phyloP scores from a whole-genome alignment of 2,329 filamentous ascomycete genomes.

The Neobulgaria alba region DNA sequence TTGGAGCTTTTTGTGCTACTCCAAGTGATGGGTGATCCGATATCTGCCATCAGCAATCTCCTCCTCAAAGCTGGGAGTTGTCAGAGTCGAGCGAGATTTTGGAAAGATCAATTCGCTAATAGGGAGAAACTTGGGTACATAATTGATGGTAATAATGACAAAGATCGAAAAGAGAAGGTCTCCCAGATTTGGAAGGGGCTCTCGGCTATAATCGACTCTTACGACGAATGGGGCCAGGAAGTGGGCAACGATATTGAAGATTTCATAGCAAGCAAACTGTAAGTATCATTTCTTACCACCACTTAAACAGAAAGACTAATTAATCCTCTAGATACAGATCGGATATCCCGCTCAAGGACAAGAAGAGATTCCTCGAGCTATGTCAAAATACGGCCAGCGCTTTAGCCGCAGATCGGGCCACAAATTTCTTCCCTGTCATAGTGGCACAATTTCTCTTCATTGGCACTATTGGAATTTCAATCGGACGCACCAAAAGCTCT shows the following conservation, averaged over 20 bases:
- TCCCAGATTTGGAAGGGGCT: conserved; percentile 83
- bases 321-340: too few species aligned
- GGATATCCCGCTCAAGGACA: too few species aligned
- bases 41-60: conserved; percentile 4
- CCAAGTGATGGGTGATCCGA: conserved; percentile 7
- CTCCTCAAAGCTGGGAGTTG: conserved; percentile 7
- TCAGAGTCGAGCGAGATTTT: conserved; percentile 2
- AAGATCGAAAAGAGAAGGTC: background rate
- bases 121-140: background rate
- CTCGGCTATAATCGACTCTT: conserved; percentile 4
- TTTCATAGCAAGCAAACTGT: conserved; percentile 1
- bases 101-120: conserved; percentile 1
- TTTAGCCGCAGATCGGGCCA: conserved; percentile 5
- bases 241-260: background rate
- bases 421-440: conserved; percentile 5
- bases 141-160: background rate
- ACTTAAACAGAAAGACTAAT: too few species aligned
- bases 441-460: conserved; percentile 6
- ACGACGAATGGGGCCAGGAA: conserved; percentile 6
- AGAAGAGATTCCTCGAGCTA: conserved; percentile 1
- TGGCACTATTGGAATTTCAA: conserved; percentile 1
- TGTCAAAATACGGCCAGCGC: conserved; percentile 1
- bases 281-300: background rate
- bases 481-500: background rate
- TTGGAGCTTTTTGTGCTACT: conserved; percentile 2